Percentiles rank a stretch among this genome's conserved stretches.
Evolutionary conservation across 2,329 filamentous ascomycete genomes (phyloP).

Genomic region (Didymella sp.): DNA sequence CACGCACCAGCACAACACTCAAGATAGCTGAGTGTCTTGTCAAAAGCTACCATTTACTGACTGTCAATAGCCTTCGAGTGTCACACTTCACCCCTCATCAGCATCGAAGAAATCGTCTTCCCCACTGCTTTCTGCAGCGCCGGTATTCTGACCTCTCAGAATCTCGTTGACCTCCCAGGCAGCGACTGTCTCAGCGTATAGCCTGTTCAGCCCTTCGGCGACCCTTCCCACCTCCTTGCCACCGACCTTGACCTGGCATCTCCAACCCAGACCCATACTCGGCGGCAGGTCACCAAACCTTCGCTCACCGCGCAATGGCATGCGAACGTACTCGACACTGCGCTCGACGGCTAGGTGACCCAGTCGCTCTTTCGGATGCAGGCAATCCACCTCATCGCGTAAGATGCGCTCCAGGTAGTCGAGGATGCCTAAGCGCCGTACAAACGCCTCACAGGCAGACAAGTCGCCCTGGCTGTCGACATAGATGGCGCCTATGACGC

Average conservation of each 20-base stretch:
- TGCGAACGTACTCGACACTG: constrained; percentile 61
- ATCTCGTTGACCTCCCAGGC: constrained; percentile 43
- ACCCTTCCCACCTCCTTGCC: constrained; percentile 42
- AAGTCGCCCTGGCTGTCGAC: constrained; percentile 65
- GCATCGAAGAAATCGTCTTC: constrained; percentile 20
- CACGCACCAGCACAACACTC: background rate
- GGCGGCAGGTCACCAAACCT: background rate
- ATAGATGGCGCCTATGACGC: constrained; percentile 81
- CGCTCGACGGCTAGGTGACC: constrained; percentile 63
- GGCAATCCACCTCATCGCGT: constrained; percentile 57
- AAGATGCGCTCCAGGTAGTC: constrained; percentile 68
- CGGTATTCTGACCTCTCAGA: constrained; percentile 23
- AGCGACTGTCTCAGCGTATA: constrained; percentile 51
- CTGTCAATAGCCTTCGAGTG: constrained; percentile 1
- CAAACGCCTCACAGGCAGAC: constrained; percentile 63
- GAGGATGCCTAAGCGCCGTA: constrained; percentile 71
- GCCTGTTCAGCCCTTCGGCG: constrained; percentile 41
- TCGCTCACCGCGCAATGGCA: constrained; percentile 12
- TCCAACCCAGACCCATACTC: constrained; percentile 27
- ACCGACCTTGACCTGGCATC: constrained; percentile 47
- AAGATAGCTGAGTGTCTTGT: background rate
- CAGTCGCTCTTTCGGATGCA: constrained; percentile 72
- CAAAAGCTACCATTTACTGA: background rate
- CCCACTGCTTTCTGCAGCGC: constrained; percentile 10
- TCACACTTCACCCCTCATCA: background rate